Conservation (phyloP, 441 rosid genomes). For the Adansonia grandidieri region DNA sequence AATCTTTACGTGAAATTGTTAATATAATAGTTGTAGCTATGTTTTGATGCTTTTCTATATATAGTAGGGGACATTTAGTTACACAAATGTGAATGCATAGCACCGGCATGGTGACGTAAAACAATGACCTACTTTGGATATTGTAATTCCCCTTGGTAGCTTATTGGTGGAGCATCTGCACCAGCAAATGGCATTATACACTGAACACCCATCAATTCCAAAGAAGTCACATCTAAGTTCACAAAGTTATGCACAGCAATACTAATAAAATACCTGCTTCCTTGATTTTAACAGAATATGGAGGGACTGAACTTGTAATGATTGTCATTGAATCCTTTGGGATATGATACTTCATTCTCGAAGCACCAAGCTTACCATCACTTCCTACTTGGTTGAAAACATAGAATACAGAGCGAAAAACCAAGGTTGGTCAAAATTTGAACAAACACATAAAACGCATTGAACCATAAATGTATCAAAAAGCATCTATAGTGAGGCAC, state of each 20-base stretch:
- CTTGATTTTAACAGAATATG: constrained; percentile 32
- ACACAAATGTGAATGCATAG: background rate
- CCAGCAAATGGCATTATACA: constrained; percentile 30
- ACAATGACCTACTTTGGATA: constrained; percentile 46
- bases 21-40: background rate
- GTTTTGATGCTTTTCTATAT: background rate
- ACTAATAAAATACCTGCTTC: constrained; percentile 46
- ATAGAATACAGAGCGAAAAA: background rate
- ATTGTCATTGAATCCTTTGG: constrained; percentile 28
- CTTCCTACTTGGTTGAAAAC: constrained; percentile 35
- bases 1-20: background rate
- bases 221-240: constrained; percentile 29
- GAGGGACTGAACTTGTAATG: constrained; percentile 24
- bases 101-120: background rate
- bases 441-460: constrained; percentile 24
- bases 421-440: constrained; percentile 7
- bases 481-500: background rate
- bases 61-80: background rate
- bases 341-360: constrained; percentile 29
- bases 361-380: constrained; percentile 26
- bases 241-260: constrained; percentile 23
- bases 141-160: constrained; percentile 41
- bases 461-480: constrained; percentile 15
- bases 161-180: constrained; percentile 50
- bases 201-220: constrained; percentile 8